phyloP scores from a whole-genome alignment of 148 eudicot genomes.

The Pharnaceum exiguum region DNA sequence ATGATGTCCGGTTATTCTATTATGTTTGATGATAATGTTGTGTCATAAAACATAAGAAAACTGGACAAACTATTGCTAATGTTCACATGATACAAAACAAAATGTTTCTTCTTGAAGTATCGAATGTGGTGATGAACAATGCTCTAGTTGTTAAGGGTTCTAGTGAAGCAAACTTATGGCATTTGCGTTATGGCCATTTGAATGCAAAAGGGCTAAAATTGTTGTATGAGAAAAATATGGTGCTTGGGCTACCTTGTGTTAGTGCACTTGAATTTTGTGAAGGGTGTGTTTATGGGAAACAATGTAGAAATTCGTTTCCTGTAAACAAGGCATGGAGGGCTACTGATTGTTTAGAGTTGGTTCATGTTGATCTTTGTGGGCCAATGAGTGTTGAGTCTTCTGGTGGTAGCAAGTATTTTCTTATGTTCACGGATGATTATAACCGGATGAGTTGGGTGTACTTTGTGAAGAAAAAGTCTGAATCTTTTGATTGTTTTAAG shows the following conservation, averaged over 20 bases:
- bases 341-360: background rate
- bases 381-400: background rate
- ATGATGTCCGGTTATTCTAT: background rate
- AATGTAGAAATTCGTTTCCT: background rate
- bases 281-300: slow-evolving; percentile 4
- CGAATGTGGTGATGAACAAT: no score
- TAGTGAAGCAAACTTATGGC: background rate
- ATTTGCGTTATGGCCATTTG: slow-evolving; percentile 1
- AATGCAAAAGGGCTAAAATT: background rate
- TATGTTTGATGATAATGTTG: background rate
- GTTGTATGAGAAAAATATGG: background rate
- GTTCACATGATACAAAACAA: no score
- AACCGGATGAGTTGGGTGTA: slow-evolving; percentile 10
- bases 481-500: background rate
- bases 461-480: slow-evolving; percentile 3
- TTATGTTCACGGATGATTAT: slow-evolving; percentile 11
- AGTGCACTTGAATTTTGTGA: background rate
- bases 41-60: background rate
- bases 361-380: slow-evolving; percentile 11
- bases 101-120: no score
- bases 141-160: no score
- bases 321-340: background rate
- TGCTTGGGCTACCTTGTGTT: background rate
- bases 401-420: slow-evolving; percentile 3
- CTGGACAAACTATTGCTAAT: background rate